Evolutionary conservation across 2,329 filamentous ascomycete genomes (phyloP), one percentile per base, ranked within the genome.

Genomic region (Aureobasidium sp.): DNA sequence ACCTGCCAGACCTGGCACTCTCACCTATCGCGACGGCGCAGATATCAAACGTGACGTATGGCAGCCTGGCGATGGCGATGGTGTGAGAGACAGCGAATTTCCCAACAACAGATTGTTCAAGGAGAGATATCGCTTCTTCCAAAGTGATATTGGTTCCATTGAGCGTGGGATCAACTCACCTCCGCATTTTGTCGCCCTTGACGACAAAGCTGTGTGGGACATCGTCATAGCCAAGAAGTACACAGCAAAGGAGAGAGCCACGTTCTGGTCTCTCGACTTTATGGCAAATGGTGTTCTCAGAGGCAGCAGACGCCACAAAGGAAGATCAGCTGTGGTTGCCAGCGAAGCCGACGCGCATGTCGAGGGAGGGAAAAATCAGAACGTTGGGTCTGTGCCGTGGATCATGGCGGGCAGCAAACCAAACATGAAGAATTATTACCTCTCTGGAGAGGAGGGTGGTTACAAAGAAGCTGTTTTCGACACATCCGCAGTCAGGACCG

Each of bases 231-330:
- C 73, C 27, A 67, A 71, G 27, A 64, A 65, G 19, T 71, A 73
- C 57, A 68, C 60, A 1, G 54, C 64, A 17, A 52, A 65, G 6
- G 68, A 72, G 29, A 60, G 67, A 24, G 60, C 59, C 9, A 50
- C 61, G 5, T 72, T 66, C 61, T 78, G 75, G 76, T 67, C 71
- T 0, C 71, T 71, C 48, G 76, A 78, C 66, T 77, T 77, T 65
- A 68, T 68, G 22, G 63, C 66, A 5, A 62, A 67, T 17, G 73
- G 73, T 9, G 67, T 67, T 19, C 67, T 77, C 53, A 70, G 67
- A 17, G 49, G 63, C 2, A 66, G 64, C 15, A 69, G 76, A n/a
- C 61, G 64, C 22, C 74, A 76, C 59, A 67, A 74, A n/a, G 76
- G 75, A 4, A 71, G 73, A 4, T 65, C 71, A 11, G 75, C 74